Conservation (phyloP, 148 eudicot species). For the Camellia japonica region DNA sequence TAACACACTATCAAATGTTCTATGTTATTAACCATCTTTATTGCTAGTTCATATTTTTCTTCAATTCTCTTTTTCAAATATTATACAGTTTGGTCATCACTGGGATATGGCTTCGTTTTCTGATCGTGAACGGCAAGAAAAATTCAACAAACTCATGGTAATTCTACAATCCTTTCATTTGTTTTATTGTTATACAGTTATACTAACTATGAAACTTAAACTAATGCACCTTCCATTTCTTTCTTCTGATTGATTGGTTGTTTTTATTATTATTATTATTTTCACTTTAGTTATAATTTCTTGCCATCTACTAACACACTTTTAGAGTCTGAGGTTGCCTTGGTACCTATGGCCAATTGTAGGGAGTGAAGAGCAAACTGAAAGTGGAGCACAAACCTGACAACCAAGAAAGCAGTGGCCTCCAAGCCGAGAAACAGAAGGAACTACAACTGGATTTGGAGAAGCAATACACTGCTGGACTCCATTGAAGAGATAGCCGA, state of each 20-base stretch:
- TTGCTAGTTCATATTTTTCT: too few relatives aligned
- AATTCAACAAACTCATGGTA: constrained; percentile 99
- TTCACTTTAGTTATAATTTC: not conserved
- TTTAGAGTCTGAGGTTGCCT: constrained; percentile 99
- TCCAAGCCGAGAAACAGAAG: constrained; percentile 59
- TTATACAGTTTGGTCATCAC: constrained; percentile 62
- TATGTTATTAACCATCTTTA: too few relatives aligned
- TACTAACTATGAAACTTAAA: not conserved
- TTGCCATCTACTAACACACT: constrained; percentile 71
- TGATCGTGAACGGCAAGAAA: constrained; percentile 92
- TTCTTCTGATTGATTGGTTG: not conserved
- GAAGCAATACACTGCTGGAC: constrained; percentile 95
- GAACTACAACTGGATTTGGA: constrained; percentile 83
- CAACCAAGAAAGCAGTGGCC: constrained; percentile 36
- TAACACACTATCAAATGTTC: too few relatives aligned
- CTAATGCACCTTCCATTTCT: not conserved
- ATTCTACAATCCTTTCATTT: constrained; percentile 26
- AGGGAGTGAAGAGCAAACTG: constrained; percentile 91
- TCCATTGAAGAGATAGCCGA: constrained; percentile 90
- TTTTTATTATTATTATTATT: too few relatives aligned
- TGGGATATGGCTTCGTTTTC: constrained; percentile 75
- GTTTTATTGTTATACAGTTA: not conserved
- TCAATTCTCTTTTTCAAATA: too few relatives aligned
- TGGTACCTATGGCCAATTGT: constrained; percentile 97
- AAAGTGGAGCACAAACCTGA: constrained; percentile 45